Conservation (phyloP, 208 protist species). For the Crithidia expoeki region DNA sequence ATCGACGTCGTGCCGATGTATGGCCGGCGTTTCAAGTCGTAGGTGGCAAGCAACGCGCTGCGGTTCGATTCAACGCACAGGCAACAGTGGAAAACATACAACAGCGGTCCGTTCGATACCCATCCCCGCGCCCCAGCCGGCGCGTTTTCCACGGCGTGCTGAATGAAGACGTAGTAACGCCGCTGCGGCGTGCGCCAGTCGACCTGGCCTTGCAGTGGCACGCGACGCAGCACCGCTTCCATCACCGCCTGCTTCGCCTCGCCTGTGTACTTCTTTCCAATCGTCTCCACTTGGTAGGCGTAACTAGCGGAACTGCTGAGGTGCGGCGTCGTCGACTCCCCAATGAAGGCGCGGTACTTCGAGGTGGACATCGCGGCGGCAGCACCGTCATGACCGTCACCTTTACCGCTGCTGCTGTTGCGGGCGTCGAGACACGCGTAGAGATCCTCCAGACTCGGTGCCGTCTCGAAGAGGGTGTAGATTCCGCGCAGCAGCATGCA, state of each 20-base stretch:
- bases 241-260: slow-evolving; percentile 57
- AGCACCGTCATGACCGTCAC: neutral
- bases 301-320: slow-evolving; percentile 34
- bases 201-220: slow-evolving; percentile 17
- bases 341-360: slow-evolving; percentile 20
- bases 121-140: slow-evolving; percentile 41
- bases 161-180: slow-evolving; percentile 57
- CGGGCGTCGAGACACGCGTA: slow-evolving; percentile 27
- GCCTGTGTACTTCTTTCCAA: slow-evolving; percentile 66
- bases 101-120: slow-evolving; percentile 42
- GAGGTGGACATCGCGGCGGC: neutral
- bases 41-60: slow-evolving; percentile 58
- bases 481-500: slow-evolving; percentile 58
- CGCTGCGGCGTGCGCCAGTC: slow-evolving; percentile 33
- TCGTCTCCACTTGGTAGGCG: slow-evolving; percentile 69
- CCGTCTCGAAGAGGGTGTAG: slow-evolving; percentile 54
- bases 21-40: slow-evolving; percentile 82
- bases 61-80: slow-evolving; percentile 45
- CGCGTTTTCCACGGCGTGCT: slow-evolving; percentile 55
- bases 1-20: slow-evolving; percentile 97
- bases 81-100: slow-evolving; percentile 55
- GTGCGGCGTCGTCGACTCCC: slow-evolving; percentile 37
- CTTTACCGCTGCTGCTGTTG: neutral
- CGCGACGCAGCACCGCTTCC: slow-evolving; percentile 33
- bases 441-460: slow-evolving; percentile 52